Evolutionary conservation across 768 basidiomycete genomes (phyloP).

Genomic region (Termitomyces heimii): DNA sequence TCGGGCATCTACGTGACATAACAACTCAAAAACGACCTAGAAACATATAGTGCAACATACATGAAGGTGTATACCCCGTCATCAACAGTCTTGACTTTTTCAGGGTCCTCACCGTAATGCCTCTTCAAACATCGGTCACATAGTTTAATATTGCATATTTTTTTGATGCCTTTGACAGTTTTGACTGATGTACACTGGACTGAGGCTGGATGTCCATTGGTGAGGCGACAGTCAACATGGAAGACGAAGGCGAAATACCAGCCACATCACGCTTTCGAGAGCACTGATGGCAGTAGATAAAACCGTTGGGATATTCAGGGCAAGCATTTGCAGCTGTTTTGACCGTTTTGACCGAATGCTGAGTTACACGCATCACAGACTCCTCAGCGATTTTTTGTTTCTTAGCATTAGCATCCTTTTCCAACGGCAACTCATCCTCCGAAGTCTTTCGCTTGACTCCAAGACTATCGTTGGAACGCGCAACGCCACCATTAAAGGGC

Average conservation of each 20-base stretch:
- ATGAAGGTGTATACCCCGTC: constrained; percentile 42
- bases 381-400: constrained; percentile 23
- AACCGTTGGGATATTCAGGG: constrained; percentile 31
- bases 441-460: constrained; percentile 45
- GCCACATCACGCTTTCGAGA: constrained; percentile 49
- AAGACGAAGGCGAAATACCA: constrained; percentile 28
- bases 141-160: constrained; percentile 52
- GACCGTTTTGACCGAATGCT: background rate
- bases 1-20: constrained; percentile 50
- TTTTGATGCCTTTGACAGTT: constrained; percentile 17
- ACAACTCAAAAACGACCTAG: background rate
- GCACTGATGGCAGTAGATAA: constrained; percentile 71
- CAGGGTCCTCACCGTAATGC: constrained; percentile 52
- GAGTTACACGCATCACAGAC: constrained; percentile 10
- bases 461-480: constrained; percentile 16
- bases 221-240: constrained; percentile 1
- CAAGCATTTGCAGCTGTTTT: constrained; percentile 16
- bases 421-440: constrained; percentile 24
- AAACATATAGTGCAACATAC: constrained; percentile 25
- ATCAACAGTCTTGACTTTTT: constrained; percentile 28
- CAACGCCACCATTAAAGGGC: constrained; percentile 18
- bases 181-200: constrained; percentile 29
- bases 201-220: constrained; percentile 6
- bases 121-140: constrained; percentile 65
- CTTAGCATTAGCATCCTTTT: constrained; percentile 20